A percentile compares a stretch with the other conserved stretches of the same genome.
These are phyloP conservation scores for Colletotrichum echinochloae DNA, from an alignment of 2,329 filamentous ascomycete genomes.

Conservation along the genomic window DNA sequence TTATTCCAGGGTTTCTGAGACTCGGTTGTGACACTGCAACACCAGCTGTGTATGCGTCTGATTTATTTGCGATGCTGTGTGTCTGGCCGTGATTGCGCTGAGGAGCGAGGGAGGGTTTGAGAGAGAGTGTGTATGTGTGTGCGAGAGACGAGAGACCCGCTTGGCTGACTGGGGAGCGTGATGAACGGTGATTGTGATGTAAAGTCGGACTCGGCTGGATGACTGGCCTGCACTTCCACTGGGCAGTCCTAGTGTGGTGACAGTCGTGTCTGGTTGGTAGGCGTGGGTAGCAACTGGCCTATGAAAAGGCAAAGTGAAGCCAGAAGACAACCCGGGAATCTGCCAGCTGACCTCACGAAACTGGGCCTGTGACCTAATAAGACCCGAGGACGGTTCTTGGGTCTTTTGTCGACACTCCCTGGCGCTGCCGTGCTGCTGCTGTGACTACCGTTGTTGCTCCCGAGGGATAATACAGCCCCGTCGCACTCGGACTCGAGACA, in stretches of 20 bases:
- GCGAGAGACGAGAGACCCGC: not conserved
- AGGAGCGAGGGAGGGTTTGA: not conserved
- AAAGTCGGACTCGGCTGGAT: constrained; percentile 17
- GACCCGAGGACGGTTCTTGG: constrained; percentile 22
- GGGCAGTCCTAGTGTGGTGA: constrained; percentile 19
- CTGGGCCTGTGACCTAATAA: constrained; percentile 33
- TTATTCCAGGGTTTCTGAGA: constrained; percentile 22
- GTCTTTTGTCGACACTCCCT: constrained; percentile 16
- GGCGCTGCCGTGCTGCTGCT: constrained; percentile 1
- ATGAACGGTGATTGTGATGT: constrained; percentile 17
- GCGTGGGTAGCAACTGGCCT: constrained; percentile 27
- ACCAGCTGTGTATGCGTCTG: constrained; percentile 14
- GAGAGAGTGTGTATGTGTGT: too few relatives aligned
- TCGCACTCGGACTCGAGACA: constrained; percentile 12
- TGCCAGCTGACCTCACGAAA: constrained; percentile 39
- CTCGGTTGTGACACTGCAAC: constrained; percentile 21
- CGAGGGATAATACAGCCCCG: not conserved
- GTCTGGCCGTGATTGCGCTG: constrained; percentile 2
- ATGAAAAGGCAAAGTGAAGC: constrained; percentile 28
- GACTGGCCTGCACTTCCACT: not conserved
- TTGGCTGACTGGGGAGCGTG: constrained; percentile 21
- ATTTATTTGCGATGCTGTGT: not conserved
- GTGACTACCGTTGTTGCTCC: not conserved
- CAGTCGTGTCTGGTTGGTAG: constrained; percentile 30
- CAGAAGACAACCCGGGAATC: constrained; percentile 13